Percentiles rank a stretch among this genome's conserved stretches.
Evolutionary conservation across 1,284 basidiomycete species (phyloP).

Genomic region (Limonomyces culmigenus): DNA sequence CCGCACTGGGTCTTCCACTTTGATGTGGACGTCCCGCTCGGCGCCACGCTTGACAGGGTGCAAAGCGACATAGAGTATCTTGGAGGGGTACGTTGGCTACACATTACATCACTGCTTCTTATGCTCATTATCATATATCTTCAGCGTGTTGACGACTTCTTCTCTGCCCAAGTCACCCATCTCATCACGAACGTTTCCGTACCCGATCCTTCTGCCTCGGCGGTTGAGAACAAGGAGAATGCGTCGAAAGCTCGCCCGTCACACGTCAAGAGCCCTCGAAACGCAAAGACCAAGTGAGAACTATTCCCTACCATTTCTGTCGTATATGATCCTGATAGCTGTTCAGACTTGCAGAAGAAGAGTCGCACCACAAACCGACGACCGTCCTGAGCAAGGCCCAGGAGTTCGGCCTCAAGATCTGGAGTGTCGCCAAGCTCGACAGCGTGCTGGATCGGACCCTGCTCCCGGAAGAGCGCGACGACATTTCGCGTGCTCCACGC

Average conservation of each 20-base stretch:
- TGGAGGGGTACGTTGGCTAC: conserved; percentile 56
- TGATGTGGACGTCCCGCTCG: conserved; percentile 48
- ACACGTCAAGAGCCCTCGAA: conserved; percentile 44
- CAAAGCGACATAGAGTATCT: conserved; percentile 42
- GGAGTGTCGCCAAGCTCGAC: conserved; percentile 62
- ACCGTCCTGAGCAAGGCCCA: conserved; percentile 56
- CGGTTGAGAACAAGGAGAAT: conserved; percentile 50
- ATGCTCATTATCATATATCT: conserved; percentile 4
- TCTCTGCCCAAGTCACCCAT: conserved; percentile 74
- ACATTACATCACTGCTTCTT: conserved; percentile 1
- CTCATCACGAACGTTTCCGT: conserved; percentile 56
- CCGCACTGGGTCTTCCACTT: conserved; percentile 79
- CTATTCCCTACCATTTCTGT: too few species aligned
- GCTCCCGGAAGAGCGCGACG: conserved; percentile 13
- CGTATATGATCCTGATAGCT: too few species aligned
- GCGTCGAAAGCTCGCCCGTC: conserved; percentile 7
- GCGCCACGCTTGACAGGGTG: conserved; percentile 17
- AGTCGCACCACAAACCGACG: not conserved
- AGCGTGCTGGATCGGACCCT: conserved; percentile 55
- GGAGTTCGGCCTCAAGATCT: conserved; percentile 76
- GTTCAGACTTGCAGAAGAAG: not conserved
- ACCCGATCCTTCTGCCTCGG: too few species aligned
- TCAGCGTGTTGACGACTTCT: conserved; percentile 73
- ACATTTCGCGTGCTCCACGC: not conserved
- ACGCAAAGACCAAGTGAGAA: too few species aligned